phyloP scores from a whole-genome alignment of 192 early-diverging fungal genomes.

The Rhizophagus sp. region DNA sequence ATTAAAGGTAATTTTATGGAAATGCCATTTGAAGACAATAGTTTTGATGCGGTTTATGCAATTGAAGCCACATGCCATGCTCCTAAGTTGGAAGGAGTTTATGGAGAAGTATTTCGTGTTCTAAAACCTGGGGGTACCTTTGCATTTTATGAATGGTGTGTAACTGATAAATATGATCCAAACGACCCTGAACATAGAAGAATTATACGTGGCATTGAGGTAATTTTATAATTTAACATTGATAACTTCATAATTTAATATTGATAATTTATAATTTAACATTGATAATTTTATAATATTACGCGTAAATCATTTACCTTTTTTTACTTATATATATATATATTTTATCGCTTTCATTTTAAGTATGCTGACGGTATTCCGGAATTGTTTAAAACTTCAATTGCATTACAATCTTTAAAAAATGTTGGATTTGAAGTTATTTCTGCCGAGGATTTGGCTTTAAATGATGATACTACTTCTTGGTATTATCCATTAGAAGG shows the following conservation, averaged over 20 bases:
- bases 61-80: slow-evolving; percentile 96
- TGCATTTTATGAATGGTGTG: slow-evolving; percentile 95
- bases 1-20: slow-evolving; percentile 85
- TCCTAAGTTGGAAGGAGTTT: slow-evolving; percentile 80
- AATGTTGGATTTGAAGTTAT: slow-evolving; percentile 88
- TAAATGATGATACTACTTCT: slow-evolving; percentile 65
- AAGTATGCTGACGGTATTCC: slow-evolving; percentile 87
- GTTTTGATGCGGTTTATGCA: slow-evolving; percentile 91
- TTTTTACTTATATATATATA: not conserved
- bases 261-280: too few relatives aligned
- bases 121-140: slow-evolving; percentile 91
- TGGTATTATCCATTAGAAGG: slow-evolving; percentile 88
- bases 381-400: slow-evolving; percentile 74
- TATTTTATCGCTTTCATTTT: not conserved
- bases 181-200: slow-evolving; percentile 68
- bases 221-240: slow-evolving; percentile 19
- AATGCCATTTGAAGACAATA: slow-evolving; percentile 81
- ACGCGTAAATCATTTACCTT: not conserved
- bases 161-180: slow-evolving; percentile 87
- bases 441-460: slow-evolving; percentile 63
- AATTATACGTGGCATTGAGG: slow-evolving; percentile 83
- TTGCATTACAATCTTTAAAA: slow-evolving; percentile 77
- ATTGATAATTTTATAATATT: not conserved
- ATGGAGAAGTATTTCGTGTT: slow-evolving; percentile 86
- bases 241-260: not conserved